Evolutionary conservation across 2,329 filamentous ascomycete genomes (phyloP).

Genomic region (Microsporum audouinii): DNA sequence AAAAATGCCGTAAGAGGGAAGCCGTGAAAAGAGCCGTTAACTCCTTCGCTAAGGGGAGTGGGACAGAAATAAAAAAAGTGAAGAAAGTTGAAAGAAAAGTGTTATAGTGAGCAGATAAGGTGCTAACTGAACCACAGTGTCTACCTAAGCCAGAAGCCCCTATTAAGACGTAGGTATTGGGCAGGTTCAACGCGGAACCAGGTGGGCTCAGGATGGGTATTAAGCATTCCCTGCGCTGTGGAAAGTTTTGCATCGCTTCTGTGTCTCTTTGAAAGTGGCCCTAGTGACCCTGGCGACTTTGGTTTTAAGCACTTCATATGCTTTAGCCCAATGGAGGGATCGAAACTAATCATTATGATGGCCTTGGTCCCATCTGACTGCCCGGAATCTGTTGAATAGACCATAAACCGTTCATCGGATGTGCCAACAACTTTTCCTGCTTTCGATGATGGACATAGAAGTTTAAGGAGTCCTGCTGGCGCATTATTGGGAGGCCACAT

Average conservation of each 20-base stretch:
- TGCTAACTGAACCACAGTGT: neutral
- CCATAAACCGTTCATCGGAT: conserved; percentile 14
- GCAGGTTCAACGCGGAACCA: conserved; percentile 14
- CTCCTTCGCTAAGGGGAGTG: neutral
- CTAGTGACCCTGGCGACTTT: neutral
- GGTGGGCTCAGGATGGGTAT: conserved; percentile 3
- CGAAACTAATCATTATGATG: conserved; percentile 15
- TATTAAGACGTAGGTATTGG: conserved; percentile 11
- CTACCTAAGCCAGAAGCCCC: conserved; percentile 16
- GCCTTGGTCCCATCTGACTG: conserved; percentile 7
- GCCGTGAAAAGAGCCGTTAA: neutral
- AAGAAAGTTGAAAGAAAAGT: neutral
- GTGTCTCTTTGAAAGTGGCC: neutral
- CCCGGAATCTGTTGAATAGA: conserved; percentile 13
- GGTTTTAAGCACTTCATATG: conserved; percentile 8
- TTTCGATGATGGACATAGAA: conserved; percentile 31
- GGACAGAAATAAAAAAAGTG: neutral
- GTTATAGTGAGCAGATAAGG: neutral
- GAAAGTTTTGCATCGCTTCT: neutral
- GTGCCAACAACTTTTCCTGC: conserved; percentile 17
- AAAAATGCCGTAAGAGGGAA: neutral
- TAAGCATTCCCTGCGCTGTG: conserved; percentile 2
- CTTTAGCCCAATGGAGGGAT: conserved; percentile 13
- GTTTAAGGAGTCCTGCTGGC: conserved; percentile 26
- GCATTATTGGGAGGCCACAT: conserved; percentile 35